These are phyloP conservation scores for Cyberlindnera petersonii DNA, from an alignment of 805 yeast species.

Conservation along the genomic window DNA sequence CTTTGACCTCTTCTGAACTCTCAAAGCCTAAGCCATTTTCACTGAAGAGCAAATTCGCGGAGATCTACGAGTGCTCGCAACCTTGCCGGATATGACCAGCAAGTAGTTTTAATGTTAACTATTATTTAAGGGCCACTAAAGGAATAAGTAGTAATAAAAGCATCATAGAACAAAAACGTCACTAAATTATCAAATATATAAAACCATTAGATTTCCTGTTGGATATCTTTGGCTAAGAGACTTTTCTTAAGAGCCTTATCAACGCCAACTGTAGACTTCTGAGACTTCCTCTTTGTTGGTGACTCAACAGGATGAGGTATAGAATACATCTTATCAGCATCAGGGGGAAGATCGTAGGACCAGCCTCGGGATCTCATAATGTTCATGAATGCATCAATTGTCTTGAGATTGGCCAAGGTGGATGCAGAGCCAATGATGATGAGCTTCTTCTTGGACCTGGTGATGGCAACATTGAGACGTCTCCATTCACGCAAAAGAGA, in stretches of 20 bases:
- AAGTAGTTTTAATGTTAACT: too few species aligned
- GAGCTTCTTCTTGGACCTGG: slow-evolving; percentile 82
- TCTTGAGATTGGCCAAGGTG: slow-evolving; percentile 50
- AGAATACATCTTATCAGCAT: slow-evolving; percentile 17
- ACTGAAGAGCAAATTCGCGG: not conserved
- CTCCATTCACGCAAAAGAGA: slow-evolving; percentile 84
- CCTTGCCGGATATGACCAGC: not conserved
- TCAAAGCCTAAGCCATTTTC: too few species aligned
- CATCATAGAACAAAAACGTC: too few species aligned
- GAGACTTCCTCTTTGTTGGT: not conserved
- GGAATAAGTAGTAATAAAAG: too few species aligned
- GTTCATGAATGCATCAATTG: slow-evolving; percentile 56
- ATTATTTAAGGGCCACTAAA: too few species aligned
- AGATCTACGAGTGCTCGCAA: not conserved
- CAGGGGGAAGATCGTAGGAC: slow-evolving; percentile 54
- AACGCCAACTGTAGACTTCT: slow-evolving; percentile 3
- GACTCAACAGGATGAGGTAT: slow-evolving; percentile 2
- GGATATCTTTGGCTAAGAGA: slow-evolving; percentile 20
- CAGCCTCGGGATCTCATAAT: slow-evolving; percentile 56
- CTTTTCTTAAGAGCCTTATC: slow-evolving; percentile 18
- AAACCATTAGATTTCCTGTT: slow-evolving; percentile 14
- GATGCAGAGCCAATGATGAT: slow-evolving; percentile 75
- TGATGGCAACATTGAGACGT: slow-evolving; percentile 89
- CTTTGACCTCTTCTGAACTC: not conserved
- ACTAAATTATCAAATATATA: not conserved